phyloP scores from a whole-genome alignment of 345 rosid genomes.

The Moricandia moricandioides region DNA sequence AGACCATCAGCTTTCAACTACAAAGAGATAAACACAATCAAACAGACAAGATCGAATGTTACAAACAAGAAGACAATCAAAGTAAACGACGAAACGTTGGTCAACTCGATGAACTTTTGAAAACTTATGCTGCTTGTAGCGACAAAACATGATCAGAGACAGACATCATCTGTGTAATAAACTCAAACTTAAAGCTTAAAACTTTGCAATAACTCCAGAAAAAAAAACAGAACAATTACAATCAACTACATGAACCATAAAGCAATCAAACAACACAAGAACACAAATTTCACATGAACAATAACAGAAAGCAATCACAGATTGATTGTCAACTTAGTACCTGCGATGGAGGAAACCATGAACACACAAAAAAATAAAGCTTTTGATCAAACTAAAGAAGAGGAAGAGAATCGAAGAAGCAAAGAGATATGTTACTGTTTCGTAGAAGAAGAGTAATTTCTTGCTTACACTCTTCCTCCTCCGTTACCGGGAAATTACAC shows the following conservation, averaged over 20 bases:
- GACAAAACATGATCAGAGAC: slow-evolving; percentile 1
- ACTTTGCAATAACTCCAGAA: background rate
- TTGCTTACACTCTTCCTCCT: slow-evolving; percentile 88
- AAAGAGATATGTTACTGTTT: slow-evolving; percentile 43
- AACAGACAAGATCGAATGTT: background rate
- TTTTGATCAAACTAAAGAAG: slow-evolving; percentile 20
- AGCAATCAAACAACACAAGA: background rate
- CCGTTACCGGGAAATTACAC: slow-evolving; percentile 72
- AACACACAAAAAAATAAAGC: background rate
- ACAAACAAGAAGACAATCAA: slow-evolving; percentile 3
- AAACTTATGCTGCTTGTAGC: background rate
- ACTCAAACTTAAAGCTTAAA: slow-evolving; percentile 15
- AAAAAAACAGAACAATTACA: slow-evolving; percentile 10
- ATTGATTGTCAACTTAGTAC: slow-evolving; percentile 20
- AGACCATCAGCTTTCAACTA: too few relatives aligned
- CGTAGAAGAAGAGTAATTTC: slow-evolving; percentile 75
- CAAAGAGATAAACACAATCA: background rate
- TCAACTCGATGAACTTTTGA: slow-evolving; percentile 19
- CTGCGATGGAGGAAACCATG: slow-evolving; percentile 37
- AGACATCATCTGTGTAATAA: slow-evolving; percentile 12
- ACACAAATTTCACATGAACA: background rate
- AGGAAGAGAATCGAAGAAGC: slow-evolving; percentile 23
- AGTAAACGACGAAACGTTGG: slow-evolving; percentile 15
- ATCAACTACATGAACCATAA: slow-evolving; percentile 11
- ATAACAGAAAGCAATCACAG: background rate